These are phyloP conservation scores for Penicillium oxalicum DNA, from an alignment of 2,329 filamentous ascomycete species.

Conservation along the genomic window DNA sequence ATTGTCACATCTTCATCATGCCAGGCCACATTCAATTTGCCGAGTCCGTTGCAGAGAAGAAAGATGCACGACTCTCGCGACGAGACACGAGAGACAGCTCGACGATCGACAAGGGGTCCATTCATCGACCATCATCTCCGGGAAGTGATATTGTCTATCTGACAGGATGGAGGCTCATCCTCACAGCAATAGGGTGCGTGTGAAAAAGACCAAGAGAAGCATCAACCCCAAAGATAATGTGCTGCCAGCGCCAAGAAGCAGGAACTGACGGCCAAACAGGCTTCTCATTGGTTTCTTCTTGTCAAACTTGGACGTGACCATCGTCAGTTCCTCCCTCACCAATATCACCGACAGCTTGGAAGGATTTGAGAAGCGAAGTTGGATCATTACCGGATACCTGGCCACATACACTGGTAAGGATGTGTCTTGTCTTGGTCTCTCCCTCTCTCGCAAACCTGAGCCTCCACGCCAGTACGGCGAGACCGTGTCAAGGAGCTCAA, in stretches of 20 bases:
- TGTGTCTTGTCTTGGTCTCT: too few relatives aligned
- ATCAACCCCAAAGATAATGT: too few relatives aligned
- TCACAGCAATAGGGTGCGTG: conserved; percentile 19
- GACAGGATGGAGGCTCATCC: conserved; percentile 19
- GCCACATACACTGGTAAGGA: conserved; percentile 30
- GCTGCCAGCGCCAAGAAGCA: too few relatives aligned
- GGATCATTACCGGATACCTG: conserved; percentile 33
- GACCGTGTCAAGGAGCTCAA: too few relatives aligned
- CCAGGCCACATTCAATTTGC: conserved; percentile 18
- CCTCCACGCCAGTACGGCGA: too few relatives aligned
- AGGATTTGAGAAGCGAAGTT: conserved; percentile 29
- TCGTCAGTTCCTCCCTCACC: conserved; percentile 32
- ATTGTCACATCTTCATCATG: conserved; percentile 11
- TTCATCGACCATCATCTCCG: conserved; percentile 16
- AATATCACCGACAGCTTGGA: conserved; percentile 30
- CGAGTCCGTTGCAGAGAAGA: conserved; percentile 10
- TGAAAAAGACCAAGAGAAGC: neutral
- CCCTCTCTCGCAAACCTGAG: too few relatives aligned
- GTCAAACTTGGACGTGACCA: conserved; percentile 30
- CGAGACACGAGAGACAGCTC: neutral
- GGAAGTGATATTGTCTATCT: conserved; percentile 22
- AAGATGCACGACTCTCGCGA: neutral
- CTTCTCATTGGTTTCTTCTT: conserved; percentile 27
- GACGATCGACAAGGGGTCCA: conserved; percentile 16
- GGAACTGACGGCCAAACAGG: conserved; percentile 7